A percentile compares a stretch with the other conserved stretches of the same genome.
Evolutionary conservation across 345 rosid species (phyloP).

Genomic region (Eucalyptus paniculata): DNA sequence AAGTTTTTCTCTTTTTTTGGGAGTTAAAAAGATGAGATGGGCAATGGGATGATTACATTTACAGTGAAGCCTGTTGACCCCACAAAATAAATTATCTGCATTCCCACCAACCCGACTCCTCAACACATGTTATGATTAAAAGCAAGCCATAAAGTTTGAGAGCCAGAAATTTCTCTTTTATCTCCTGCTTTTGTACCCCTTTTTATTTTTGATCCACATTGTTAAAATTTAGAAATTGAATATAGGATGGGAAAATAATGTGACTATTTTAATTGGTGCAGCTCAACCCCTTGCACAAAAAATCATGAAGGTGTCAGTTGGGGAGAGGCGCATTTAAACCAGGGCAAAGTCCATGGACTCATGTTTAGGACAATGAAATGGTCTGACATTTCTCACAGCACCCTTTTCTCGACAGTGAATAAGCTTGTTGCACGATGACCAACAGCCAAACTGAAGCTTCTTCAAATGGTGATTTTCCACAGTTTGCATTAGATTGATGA

Average conservation of each 20-base stretch:
- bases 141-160: not conserved
- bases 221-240: not conserved
- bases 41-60: not conserved
- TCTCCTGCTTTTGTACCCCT: not conserved
- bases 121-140: slow-evolving; percentile 14
- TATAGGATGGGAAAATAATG: not conserved
- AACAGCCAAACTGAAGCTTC: not conserved
- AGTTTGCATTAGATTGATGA: not conserved
- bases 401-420: not conserved
- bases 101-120: slow-evolving; percentile 18
- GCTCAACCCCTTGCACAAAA: not conserved
- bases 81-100: slow-evolving; percentile 13
- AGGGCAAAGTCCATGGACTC: not conserved
- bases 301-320: slow-evolving; percentile 32
- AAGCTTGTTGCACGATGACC: not conserved
- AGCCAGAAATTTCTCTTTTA: not conserved
- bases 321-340: not conserved
- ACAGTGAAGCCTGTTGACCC: slow-evolving; percentile 9
- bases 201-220: not conserved
- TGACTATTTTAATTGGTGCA: slow-evolving; percentile 13
- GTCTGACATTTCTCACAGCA: not conserved
- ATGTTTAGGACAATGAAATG: not conserved
- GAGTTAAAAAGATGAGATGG: not conserved
- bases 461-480: not conserved
- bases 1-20: not conserved